Base-by-base conservation (phyloP, 768 basidiomycete genomes). In the Gloeopeniophorella convolvens region DNA sequence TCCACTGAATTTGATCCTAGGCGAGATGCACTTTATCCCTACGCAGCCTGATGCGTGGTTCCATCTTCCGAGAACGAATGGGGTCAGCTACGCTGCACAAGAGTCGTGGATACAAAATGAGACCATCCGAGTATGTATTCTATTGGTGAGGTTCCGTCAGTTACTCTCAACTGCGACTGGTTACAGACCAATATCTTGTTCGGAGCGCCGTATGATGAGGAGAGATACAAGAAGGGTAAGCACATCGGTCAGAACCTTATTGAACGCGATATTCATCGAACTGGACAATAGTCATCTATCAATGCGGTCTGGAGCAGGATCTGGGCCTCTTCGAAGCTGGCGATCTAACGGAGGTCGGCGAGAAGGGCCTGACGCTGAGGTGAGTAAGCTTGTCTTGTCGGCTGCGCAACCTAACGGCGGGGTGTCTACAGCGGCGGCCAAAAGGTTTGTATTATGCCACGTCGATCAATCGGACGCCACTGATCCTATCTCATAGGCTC, bases 71-170 rank as follows among this genome's bases (percentile, higher is more conserved):
- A 70, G 86, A 3, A 68, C 67, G 3, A 72, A 72, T 1, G 87
- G 89, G 5, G 74, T 93, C 33, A 81, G 87, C 2, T 90, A 87
- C 62, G 84, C 84, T 5, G 83, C 84, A 3, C 89, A 94, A 63
- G 87, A 90, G 61, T 80, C 85, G 4, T 94, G 88, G 88, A 81
- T 90, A 3, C 78, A 83, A 63, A 90, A 89, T 56, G 85, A 84
- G 51, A 88, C 85, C 0, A 85, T 89, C 45, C 71, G 68, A 62
- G 82, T 80, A 42, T 39, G 68, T 47, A 10, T 4, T 4, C 34
- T 7, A 21, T 16, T 4, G 5, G 3, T 18, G 28, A 11, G 16
- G 23, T 28, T 31, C 33, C 26, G 28, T n/a, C n/a, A n/a, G n/a
- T n/a, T n/a, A n/a, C n/a, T 16, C 21, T 13, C 23, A 23, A 13